Base-by-base conservation (phyloP, 2,329 filamentous ascomycete species). In the Zasmidium citrigriseum region DNA sequence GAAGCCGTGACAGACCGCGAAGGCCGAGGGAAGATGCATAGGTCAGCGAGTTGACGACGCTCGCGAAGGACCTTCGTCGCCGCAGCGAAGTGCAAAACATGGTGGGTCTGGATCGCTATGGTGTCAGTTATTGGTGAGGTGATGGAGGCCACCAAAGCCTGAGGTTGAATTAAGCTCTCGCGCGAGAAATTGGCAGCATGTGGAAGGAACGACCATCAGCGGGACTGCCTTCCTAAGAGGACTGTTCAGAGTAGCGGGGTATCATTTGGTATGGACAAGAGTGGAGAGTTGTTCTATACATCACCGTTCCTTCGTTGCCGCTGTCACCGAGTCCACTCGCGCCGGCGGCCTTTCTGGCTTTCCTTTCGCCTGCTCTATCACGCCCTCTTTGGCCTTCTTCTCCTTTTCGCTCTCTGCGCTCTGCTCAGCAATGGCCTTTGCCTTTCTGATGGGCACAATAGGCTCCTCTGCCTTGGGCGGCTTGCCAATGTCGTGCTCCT, bases 51-150 rank as follows among this genome's bases (percentile, higher is more conserved):
- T 75, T 67, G 12, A 79, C 67, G 2, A 73, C 65, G 1, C 73
- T 63, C 11, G 66, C 67, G 72, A 76, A 78, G 25, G 77, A 70
- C 4, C 72, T 65, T 21, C 75, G 74, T 25, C 67, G 65, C 12
- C 74, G 73, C 12, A 80, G 73, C 16, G 69, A 71, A n/a, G 71
- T 68, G 63, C 75, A 77, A 67, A 80, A 80, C 70, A 75, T 76
- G 41, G 18, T 41, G n/a, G n/a, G 34, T 9, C 16, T 16, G 34
- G 14, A 4, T n/a, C 12, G 34, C 14, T 41, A 14, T 34, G 27
- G 34, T 41, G 18, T 9, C 7, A 16, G 14, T 41, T 41, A n/a
- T 9, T 41, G 34, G 12, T 7, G 7, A 4, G 34, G 5, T 41
- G 34, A 16, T 7, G 5, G 34, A 16, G 5, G 34, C 18, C 34